Base-by-base conservation (phyloP, 2,329 filamentous ascomycete species). In the Penicillium digitatum region DNA sequence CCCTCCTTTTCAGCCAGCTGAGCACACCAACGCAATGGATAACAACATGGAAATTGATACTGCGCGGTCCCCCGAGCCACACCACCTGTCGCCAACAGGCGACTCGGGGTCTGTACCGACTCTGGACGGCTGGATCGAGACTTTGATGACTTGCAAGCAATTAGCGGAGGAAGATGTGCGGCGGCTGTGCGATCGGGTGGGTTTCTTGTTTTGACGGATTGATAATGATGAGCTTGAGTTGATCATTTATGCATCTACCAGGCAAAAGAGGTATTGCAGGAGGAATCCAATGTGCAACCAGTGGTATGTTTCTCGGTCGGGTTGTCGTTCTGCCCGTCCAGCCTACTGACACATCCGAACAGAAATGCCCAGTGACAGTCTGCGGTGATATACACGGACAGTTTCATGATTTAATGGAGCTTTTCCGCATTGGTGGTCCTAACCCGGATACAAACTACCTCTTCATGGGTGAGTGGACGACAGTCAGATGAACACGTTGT, bases 361-460 rank as follows among this genome's bases (percentile, higher is more conserved):
- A 92, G 88, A 96, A 96, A 93, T 97, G 93, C 75, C 94, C 94
- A 42, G 94, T 97, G 64, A 99, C 94, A 54, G 94, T 99, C 60
- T 97, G 94, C 76, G 94, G 94, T 74, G 94, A 99, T 78, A 99
- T 99, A 73, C 94, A 99, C 77, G 94, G 94, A 64, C 94, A 99
- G 78, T 97, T 97, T 75, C 93, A 97, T 76, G 94, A 99, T 72
- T 79, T 99, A 75, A 97, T 99, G 91, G 94, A 99, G 79, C 85
- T 99, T 51, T 99, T 99, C 84, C 95, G 95, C 80, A 97, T 99
- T 75, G 94, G 94, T 66, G 94, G 94, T 52, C 91, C 92, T 58
- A 96, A 96, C 73, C 94, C 94, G 64, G 94, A 99, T 76, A 97
- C 94, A 72, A 97, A 97, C 81, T 97, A 97, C 78, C 87, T 97